Base-by-base conservation (phyloP, 106 monocot genomes). In the Triglochin maritima region DNA sequence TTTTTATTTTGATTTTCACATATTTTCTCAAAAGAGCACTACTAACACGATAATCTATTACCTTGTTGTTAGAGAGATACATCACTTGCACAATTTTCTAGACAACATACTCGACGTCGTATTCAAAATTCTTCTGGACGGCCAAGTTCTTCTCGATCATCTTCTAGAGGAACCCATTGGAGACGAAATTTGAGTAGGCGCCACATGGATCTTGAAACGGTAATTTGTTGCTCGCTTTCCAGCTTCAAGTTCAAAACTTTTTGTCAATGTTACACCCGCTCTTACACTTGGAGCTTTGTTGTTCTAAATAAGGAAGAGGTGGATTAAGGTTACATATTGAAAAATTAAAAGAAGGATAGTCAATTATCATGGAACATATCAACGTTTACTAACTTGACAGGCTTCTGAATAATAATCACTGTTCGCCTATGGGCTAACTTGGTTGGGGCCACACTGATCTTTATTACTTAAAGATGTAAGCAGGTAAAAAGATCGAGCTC, bases 141-240 rank as follows among this genome's bases (percentile, higher is more conserved):
- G 46, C 44, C 59, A 54, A 73, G 60, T 76, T 67, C 53, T 79
- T 43, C 55, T 60, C 64, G 68, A n/a, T 47, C 67, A 46, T 74
- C 81, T 57, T 69, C 67, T 47, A 83, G 79, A 66, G 44, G 75
- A 67, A 8, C 75, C 9, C 68, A 62, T 9, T 62, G 68, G 3
- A 63, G 76, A 69, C 79, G 83, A 70, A 77, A 56, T 44, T 49
- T 65, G 51, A 62, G 69, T 45, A 55, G 77, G 9, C 60, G 51
- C 16, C 65, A 73, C 7, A 76, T 83, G 66, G 79, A 84, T 74
- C 60, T 77, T 4, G 83, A 84, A 41, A 65, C 51, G 57, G 83
- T 84, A 62, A 71, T 3, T 70, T 47, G 5, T 71, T 5, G 53
- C 56, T 63, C 4, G 44, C 65, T 16, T 44, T 47, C 29, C 0